Evolutionary conservation across 345 rosid genomes (phyloP).

Genomic region (Sonneratia caseolaris): DNA sequence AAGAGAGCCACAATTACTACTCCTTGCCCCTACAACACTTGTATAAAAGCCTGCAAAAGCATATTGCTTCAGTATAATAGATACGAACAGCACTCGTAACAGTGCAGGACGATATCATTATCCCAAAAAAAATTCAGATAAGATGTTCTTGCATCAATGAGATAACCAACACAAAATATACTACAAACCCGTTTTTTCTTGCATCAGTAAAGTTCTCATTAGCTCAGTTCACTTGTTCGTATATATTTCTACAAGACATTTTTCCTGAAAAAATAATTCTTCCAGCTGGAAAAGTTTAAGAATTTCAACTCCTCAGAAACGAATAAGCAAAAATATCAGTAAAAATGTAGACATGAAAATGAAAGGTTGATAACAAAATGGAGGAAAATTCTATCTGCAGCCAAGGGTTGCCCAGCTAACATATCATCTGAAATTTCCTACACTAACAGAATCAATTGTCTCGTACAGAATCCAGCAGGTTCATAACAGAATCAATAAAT

Average conservation of each 20-base stretch:
- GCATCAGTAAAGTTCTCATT: background rate
- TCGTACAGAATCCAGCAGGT: background rate
- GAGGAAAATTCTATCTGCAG: background rate
- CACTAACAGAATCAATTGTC: background rate
- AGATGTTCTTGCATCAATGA: too few species aligned
- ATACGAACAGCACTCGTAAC: background rate
- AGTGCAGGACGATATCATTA: background rate
- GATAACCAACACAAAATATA: background rate
- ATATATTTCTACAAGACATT: background rate
- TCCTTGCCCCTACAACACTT: background rate
- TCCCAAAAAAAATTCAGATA: background rate
- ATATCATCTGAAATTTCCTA: background rate
- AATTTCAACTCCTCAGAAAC: too few species aligned
- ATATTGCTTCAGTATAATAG: background rate
- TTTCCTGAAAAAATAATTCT: background rate
- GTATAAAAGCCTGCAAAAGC: background rate
- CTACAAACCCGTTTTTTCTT: background rate
- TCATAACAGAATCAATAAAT: background rate
- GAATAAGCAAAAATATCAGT: background rate
- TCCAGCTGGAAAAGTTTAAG: background rate
- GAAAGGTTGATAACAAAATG: background rate
- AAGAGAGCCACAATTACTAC: constrained; percentile 1
- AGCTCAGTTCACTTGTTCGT: background rate
- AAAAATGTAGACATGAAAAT: background rate
- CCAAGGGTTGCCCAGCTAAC: background rate